phyloP scores from a whole-genome alignment of 768 basidiomycete species.

The Tremella yokohamensis region DNA sequence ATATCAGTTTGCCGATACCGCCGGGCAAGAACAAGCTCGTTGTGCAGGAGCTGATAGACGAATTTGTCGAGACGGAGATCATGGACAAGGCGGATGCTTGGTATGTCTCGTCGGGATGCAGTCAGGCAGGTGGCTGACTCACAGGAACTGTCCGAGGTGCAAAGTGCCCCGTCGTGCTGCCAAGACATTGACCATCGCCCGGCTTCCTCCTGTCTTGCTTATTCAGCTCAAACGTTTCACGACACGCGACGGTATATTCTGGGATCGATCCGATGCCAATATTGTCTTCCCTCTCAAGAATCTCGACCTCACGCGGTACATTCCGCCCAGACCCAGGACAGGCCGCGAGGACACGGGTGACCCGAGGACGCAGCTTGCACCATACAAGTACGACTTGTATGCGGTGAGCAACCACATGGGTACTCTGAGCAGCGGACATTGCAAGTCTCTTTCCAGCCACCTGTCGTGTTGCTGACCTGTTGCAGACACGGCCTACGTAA shows the following conservation, averaged over 20 bases:
- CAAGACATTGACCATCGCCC: conserved; percentile 82
- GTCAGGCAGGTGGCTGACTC: conserved; percentile 3
- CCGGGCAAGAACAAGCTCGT: conserved; percentile 58
- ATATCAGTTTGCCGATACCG: conserved; percentile 85
- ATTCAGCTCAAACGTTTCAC: conserved; percentile 45
- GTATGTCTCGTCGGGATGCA: conserved; percentile 55
- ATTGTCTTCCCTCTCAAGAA: conserved; percentile 77
- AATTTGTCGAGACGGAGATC: conserved; percentile 83
- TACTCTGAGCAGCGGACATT: conserved; percentile 89
- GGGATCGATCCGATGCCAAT: conserved; percentile 92
- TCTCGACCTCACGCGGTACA: conserved; percentile 69
- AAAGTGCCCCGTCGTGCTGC: conserved; percentile 80
- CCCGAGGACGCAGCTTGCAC: conserved; percentile 75
- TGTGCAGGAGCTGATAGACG: conserved; percentile 72
- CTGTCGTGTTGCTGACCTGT: not conserved
- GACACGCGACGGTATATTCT: conserved; percentile 57
- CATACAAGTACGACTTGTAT: conserved; percentile 89
- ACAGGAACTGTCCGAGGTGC: conserved; percentile 91
- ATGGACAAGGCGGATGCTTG: conserved; percentile 92
- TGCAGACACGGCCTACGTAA: conserved; percentile 86
- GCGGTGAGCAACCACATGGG: conserved; percentile 96
- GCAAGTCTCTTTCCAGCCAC: conserved; percentile 57
- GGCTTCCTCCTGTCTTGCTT: conserved; percentile 79
- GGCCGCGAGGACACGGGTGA: conserved; percentile 61
- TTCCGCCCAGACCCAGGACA: conserved; percentile 74